Base-by-base conservation (phyloP, 495 filamentous ascomycete species). In the Tuber umbilicatum region DNA sequence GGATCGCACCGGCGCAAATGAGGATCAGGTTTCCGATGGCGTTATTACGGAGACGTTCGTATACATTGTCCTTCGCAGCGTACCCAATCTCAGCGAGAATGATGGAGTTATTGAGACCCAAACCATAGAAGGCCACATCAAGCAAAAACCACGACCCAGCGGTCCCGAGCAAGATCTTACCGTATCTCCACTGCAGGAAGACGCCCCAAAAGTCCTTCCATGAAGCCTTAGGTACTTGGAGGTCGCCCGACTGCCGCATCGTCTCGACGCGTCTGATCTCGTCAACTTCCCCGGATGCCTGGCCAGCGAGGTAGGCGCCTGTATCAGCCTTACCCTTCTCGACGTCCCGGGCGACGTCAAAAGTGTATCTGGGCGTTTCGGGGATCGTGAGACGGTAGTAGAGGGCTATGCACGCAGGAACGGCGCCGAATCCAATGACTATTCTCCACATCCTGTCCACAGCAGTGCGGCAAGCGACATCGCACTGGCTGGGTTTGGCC, bases 331-430 rank as follows among this genome's bases (percentile, higher is more conserved):
- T 86, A 38, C 86, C 92, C 83, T 92, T 90, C 81, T 91, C 86
- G 47, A 92, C 86, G 79, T 96, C 92, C 43, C 86, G 88, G 55
- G 87, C 86, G 16, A 96, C 89, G 81, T 95, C 92, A 77, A 96
- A 94, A 45, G 93, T 97, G 83, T 92, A 93, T 43, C 91, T 89
- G 50, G 87, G 91, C 77, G 93, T 89, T 84, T 88, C 70, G 37
- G 94, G 93, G 77, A 97, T 97, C 39, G 93, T 96, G 6, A 97
- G 86, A 68, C 93, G 93, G 84, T 90, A 94, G 84, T 93, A 95
- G 31, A 96, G 85, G 17, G 92, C 92, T 71, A 92, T 86, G 73
- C 86, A 89, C 14, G 90, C 93, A 9, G 93, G 93, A 23, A 95
- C 84, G 10, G 90, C 90, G 72, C 92, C 93, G 55, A 94, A 88